These are phyloP conservation scores for Leishmania tropica DNA, from an alignment of 208 protist species.

Conservation along the genomic window DNA sequence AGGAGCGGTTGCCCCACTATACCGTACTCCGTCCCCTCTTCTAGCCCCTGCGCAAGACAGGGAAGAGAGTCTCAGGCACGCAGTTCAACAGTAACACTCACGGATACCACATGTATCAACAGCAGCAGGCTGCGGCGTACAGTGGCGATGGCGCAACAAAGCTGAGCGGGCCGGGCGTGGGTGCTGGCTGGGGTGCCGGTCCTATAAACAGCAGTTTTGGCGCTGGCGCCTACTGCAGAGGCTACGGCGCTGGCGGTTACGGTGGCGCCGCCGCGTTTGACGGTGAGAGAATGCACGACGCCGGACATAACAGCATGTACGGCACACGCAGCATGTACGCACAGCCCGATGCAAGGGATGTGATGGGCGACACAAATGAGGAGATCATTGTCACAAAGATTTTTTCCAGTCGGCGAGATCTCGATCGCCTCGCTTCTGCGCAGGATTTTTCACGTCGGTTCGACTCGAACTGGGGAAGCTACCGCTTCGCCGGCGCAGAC, in stretches of 20 bases:
- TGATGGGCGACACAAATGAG: slow-evolving; percentile 35
- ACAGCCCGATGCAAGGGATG: slow-evolving; percentile 5
- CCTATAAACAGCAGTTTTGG: slow-evolving; percentile 7
- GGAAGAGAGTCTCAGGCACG: background rate
- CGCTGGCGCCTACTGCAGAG: slow-evolving; percentile 23
- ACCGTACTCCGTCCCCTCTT: background rate
- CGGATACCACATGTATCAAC: background rate
- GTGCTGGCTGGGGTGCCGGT: slow-evolving; percentile 10
- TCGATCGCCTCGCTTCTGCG: slow-evolving; percentile 41
- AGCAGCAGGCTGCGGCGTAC: background rate
- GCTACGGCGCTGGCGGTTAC: slow-evolving; percentile 18
- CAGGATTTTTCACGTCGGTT: slow-evolving; percentile 56
- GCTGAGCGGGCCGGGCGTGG: slow-evolving; percentile 9
- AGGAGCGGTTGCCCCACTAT: too few relatives aligned
- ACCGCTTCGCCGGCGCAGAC: slow-evolving; percentile 22
- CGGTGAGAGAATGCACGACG: slow-evolving; percentile 37
- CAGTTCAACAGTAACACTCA: background rate
- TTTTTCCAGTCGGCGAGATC: slow-evolving; percentile 74
- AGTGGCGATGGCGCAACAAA: slow-evolving; percentile 16
- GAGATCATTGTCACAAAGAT: slow-evolving; percentile 69
- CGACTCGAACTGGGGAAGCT: slow-evolving; percentile 54
- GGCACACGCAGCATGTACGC: slow-evolving; percentile 49
- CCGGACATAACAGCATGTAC: slow-evolving; percentile 42
- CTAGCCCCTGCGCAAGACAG: background rate
- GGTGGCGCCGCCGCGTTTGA: slow-evolving; percentile 23